Base-by-base conservation (phyloP, 2,329 filamentous ascomycete species). In the Cucurbitaria berberidis region DNA sequence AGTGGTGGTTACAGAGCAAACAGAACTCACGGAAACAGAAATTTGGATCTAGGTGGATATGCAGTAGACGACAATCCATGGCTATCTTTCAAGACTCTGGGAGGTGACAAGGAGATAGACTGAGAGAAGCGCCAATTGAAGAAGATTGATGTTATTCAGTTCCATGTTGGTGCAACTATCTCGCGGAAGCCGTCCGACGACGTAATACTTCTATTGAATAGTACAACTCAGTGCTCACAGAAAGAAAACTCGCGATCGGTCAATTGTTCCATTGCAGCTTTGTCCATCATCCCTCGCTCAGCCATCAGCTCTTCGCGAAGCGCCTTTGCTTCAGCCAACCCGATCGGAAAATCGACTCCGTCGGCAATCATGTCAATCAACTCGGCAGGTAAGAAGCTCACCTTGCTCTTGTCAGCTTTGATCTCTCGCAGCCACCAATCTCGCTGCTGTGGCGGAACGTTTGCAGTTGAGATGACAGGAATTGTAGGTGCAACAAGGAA, bases 401-500 rank as follows among this genome's bases (percentile, higher is more conserved):
- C 19, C 24, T 35, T 41, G 16, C 51, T 49, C 10, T 43, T 16
- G n/a, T 29, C 38, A 27, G 36, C 16, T 13, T 44, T 39, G 1
- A 55, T 35, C 27, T 55, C 46, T 13, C 47, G 29, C 18, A 34
- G 15, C 51, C 47, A 55, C 81, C 81, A 84, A 3, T 79, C 70
- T 72, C n/a, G 62, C 54, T 76, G 77, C 62, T 84, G 81, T 3
- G 79, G 79, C 1, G 81, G 80, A 0, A 83, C 74, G 52, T 84
- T 80, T 1, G 76, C 74, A 0, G 78, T 81, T 3, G 73, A 84
- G 8, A 83, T 74, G 44, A 87, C 75, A 3, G 77, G 77, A 3
- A 73, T 60, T 27, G 78, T 61, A 0, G 84, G 84, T 56, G 87
- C 84, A 2, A 87, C 79, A 1, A 88, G 75, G 62, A 81, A 87